Conservation (phyloP, 202 grass and related monocot species). For the Musa balbisiana region DNA sequence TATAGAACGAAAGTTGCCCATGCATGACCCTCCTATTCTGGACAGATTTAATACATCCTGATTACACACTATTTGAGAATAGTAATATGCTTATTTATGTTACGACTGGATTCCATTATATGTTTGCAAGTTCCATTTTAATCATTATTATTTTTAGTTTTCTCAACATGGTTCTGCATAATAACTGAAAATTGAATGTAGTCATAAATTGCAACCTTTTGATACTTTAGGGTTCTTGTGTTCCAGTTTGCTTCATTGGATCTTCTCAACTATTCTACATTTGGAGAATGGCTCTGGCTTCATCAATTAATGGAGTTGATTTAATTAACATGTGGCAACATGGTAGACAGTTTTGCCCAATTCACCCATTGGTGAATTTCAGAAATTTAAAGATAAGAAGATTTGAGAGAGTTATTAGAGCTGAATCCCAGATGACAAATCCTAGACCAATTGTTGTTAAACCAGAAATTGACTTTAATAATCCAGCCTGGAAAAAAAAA, state of each 20-base stretch:
- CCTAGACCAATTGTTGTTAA: conserved; percentile 36
- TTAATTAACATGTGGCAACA: conserved; percentile 14
- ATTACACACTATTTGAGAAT: too few relatives aligned
- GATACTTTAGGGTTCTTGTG: not conserved
- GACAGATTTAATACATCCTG: too few relatives aligned
- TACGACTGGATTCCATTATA: not conserved
- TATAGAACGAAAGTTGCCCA: too few relatives aligned
- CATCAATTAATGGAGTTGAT: conserved; percentile 29
- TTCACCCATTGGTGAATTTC: not conserved
- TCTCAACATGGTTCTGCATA: not conserved
- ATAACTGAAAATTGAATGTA: not conserved
- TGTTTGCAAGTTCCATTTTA: not conserved
- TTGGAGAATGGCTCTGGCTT: conserved; percentile 42
- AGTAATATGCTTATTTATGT: not conserved
- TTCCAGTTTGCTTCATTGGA: not conserved
- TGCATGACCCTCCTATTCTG: too few relatives aligned
- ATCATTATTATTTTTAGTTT: not conserved
- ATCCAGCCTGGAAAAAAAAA: conserved; percentile 70
- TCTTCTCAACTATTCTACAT: not conserved
- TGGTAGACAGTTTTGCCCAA: not conserved
- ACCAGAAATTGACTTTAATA: conserved; percentile 43
- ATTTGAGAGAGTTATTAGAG: conserved; percentile 19
- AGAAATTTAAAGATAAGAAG: conserved; percentile 19
- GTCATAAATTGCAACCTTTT: not conserved
- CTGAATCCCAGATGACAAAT: conserved; percentile 20